phyloP scores from a whole-genome alignment of 345 rosid genomes.

The Euclidium syriacum region DNA sequence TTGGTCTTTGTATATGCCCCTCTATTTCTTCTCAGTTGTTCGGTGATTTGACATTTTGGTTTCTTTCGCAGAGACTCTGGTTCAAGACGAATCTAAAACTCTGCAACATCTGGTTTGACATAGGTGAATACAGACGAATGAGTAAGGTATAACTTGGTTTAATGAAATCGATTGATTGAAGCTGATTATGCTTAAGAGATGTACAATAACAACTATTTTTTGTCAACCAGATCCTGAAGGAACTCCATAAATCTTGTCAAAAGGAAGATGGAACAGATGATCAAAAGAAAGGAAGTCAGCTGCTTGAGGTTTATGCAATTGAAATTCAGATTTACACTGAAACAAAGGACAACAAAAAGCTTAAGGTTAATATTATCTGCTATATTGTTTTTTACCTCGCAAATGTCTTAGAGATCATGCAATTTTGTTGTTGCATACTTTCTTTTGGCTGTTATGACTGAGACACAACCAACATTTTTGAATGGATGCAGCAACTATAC shows the following conservation, averaged over 20 bases:
- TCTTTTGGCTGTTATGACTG: conserved; percentile 6
- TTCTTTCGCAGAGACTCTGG: conserved; percentile 83
- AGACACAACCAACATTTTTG: conserved; percentile 10
- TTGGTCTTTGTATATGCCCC: not conserved
- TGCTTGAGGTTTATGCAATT: conserved; percentile 95
- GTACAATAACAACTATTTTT: not conserved
- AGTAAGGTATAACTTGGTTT: conserved; percentile 55
- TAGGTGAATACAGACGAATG: conserved; percentile 97
- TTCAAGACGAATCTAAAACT: conserved; percentile 98
- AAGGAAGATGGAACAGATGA: conserved; percentile 97
- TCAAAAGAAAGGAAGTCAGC: conserved; percentile 99
- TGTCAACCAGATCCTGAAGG: conserved; percentile 70
- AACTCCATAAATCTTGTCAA: conserved; percentile 95
- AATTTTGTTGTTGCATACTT: not conserved
- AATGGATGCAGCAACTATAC: conserved; percentile 79
- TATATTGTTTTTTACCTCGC: not conserved
- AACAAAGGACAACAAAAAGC: conserved; percentile 97
- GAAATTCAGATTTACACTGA: conserved; percentile 98
- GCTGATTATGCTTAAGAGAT: not conserved
- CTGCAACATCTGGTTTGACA: conserved; percentile 98
- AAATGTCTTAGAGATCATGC: not conserved
- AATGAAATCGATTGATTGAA: not conserved
- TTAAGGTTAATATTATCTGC: conserved; percentile 50
- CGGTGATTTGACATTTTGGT: conserved; percentile 15
- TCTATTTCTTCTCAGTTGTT: not conserved